These are phyloP conservation scores for Pulveroboletus sp. DNA, from an alignment of 768 basidiomycete genomes.

Conservation along the genomic window DNA sequence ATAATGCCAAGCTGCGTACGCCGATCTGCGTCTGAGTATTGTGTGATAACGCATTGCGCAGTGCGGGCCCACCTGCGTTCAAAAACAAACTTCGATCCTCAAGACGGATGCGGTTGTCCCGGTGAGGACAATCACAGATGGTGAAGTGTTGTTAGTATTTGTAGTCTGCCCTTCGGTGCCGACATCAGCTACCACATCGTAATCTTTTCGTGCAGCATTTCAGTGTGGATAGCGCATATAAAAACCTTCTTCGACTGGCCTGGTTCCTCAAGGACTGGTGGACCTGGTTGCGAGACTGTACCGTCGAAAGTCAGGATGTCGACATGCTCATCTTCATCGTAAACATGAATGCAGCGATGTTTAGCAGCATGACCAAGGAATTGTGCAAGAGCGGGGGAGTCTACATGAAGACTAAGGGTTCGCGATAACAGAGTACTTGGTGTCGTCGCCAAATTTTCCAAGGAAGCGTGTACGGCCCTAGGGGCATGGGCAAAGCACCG, in stretches of 20 bases:
- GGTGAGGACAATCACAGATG: slow-evolving; percentile 5
- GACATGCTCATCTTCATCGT: slow-evolving; percentile 31
- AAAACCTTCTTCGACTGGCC: slow-evolving; percentile 23
- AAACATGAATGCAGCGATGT: slow-evolving; percentile 39
- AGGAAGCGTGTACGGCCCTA: background rate
- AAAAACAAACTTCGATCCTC: slow-evolving; percentile 45
- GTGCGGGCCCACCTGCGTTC: slow-evolving; percentile 33
- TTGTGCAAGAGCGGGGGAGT: slow-evolving; percentile 47
- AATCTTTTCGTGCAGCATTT: slow-evolving; percentile 36
- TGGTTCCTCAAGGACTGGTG: background rate
- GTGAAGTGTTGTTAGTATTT: background rate
- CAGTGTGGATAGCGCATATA: slow-evolving; percentile 39
- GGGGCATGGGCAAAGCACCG: slow-evolving; percentile 12
- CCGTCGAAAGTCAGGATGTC: slow-evolving; percentile 29
- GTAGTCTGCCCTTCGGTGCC: background rate
- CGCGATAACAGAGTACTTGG: slow-evolving; percentile 41
- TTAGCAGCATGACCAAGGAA: slow-evolving; percentile 45
- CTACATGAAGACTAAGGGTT: slow-evolving; percentile 48
- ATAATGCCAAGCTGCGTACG: slow-evolving; percentile 23
- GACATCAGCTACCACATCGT: slow-evolving; percentile 29
- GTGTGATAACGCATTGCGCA: background rate
- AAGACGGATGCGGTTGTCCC: slow-evolving; percentile 34
- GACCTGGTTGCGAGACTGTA: background rate
- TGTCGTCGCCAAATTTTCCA: slow-evolving; percentile 6
- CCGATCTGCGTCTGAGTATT: slow-evolving; percentile 31